Evolutionary conservation across 441 rosid genomes (phyloP), one percentile per base, ranked within the genome.

Genomic region (Populus hybrid): DNA sequence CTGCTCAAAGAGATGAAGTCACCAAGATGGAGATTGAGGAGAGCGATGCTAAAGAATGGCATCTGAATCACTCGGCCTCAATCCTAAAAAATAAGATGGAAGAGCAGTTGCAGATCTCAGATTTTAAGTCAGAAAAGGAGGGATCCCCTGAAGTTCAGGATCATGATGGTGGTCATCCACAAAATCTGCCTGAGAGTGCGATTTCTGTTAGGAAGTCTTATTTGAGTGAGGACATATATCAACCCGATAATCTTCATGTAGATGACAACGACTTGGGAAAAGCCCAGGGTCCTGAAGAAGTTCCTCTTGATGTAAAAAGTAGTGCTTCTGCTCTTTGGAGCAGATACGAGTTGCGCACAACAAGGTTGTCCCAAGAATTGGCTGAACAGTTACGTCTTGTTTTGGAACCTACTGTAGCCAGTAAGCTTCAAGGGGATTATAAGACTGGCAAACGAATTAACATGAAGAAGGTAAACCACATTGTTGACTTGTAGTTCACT

Each of bases 381-480:
- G 28, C 28, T 26, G 28, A 26, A 26, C 28, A 26, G 28, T 26
- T 26, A 26, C 28, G 28, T 26, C 28, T 26, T 26, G 28, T 26
- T 26, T 26, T 26, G 28, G 28, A 26, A 26, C 28, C 28, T 26
- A 26, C 28, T 26, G 28, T 26, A 26, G 28, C 28, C 28, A 26
- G 28, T 26, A 26, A 26, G 28, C 28, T 26, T 26, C 28, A 26
- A 26, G 28, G 28, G 28, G 28, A 26, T 26, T 26, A 26, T 26
- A 26, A 26, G 28, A 26, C 28, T 26, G 28, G 99, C 70, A 95
- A 97, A 86, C 82, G 99, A 78, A 93, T 97, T 81, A 97, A 97
- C 91, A 97, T 97, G 99, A 97, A 93, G 85, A 97, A 90, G 95
- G 97, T 92, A 78, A 73, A 34, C 16, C 42, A 54, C 16, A 34